These are phyloP conservation scores for Paramecium biaurelia DNA, from an alignment of 73 alveolate genomes.

Conservation along the genomic window DNA sequence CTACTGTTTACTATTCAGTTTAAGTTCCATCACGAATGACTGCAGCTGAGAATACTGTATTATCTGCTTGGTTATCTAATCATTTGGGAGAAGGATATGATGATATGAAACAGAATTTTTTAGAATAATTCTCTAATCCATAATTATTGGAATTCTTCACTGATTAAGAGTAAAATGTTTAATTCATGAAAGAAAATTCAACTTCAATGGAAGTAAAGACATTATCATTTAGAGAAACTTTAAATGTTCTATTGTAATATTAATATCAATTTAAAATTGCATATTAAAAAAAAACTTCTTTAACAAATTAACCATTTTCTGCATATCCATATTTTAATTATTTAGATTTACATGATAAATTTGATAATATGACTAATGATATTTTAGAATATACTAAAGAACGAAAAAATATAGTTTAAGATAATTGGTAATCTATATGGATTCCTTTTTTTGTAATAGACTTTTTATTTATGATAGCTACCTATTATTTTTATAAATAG, in stretches of 20 bases:
- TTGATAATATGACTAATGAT: neutral
- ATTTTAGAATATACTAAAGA: neutral
- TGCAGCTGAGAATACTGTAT: neutral
- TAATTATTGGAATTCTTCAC: neutral
- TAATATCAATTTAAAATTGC: neutral
- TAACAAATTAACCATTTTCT: neutral
- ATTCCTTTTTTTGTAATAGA: neutral
- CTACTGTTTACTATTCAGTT: neutral
- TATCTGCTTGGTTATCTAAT: neutral
- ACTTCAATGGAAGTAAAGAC: neutral
- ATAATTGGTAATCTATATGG: neutral
- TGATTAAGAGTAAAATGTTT: neutral
- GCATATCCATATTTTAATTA: neutral
- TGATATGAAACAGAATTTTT: slow-evolving; percentile 3
- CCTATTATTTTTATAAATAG: neutral
- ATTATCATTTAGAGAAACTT: slow-evolving; percentile 6
- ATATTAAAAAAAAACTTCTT: neutral
- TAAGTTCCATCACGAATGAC: neutral
- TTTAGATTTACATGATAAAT: neutral
- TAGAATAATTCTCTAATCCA: neutral
- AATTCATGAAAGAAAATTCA: neutral
- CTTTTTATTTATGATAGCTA: neutral
- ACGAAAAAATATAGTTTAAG: neutral
- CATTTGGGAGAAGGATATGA: slow-evolving; percentile 23
- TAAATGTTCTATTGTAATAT: neutral